Evolutionary conservation across 2,329 filamentous ascomycete genomes (phyloP), one percentile per base, ranked within the genome.

Genomic region (Phialocephala sp.): DNA sequence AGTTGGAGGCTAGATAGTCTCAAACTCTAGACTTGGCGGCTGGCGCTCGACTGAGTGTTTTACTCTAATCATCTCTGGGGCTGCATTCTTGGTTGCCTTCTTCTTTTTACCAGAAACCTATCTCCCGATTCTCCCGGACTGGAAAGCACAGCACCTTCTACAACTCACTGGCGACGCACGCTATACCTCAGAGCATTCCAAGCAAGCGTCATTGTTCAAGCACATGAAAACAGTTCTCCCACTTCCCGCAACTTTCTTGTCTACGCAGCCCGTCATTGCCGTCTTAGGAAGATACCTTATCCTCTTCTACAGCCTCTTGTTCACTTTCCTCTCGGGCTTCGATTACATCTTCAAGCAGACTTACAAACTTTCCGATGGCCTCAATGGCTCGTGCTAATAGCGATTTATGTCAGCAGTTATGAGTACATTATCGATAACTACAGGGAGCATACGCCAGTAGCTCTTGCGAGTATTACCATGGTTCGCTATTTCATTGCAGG

Each of bases 401-500:
- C 18, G 9, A 50, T 50, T 20, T 50, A 22, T 24, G 20, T 45
- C 4, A 18, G 12, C 15, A 45, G 15, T 20, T 45, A 45, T 45
- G 12, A 45, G 18, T 45, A 45, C 43, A 8, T 45, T 12, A 45
- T 45, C 18, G 43, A 45, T 45, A n/a, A 3, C 15, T 45, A 45
- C n/a, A 14, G 18, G 43, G n/a, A 18, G 43, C 8, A 60, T 22
- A 8, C 58, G 12, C n/a, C 58, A 1, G n/a, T 24, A 18, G 39
- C 58, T 4, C 39, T 60, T 5, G 39, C 11, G 8, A 60, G 39
- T 50, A 50, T 35, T 36, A 60, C 58, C 3, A 24, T 50, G 12
- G 22, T 50, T 20, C 8, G 58, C 2, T 60, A 60, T 22, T 47
- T 47, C 4, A 27, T 50, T 36, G 58, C 58, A 27, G 58, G 58